Evolutionary conservation across 768 basidiomycete species (phyloP).

Genomic region (Gelatoporia subvermispora): DNA sequence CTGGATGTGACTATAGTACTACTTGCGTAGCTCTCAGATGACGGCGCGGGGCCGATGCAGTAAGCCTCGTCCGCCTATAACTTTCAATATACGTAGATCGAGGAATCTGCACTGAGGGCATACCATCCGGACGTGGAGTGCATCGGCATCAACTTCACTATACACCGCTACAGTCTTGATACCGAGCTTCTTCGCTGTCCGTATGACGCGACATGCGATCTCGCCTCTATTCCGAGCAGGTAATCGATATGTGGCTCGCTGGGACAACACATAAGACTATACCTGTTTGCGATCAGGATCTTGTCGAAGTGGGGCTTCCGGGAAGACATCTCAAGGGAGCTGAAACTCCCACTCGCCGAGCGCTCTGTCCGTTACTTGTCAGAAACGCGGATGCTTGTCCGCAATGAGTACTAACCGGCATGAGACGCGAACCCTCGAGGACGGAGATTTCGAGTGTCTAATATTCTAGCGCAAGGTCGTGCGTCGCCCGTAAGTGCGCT

Average conservation of each 20-base stretch:
- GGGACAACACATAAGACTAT: background rate
- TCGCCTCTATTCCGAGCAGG: conserved; percentile 54
- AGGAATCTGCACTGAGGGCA: conserved; percentile 6
- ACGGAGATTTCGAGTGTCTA: too few species aligned
- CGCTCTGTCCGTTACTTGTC: too few species aligned
- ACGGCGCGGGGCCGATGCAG: conserved; percentile 88
- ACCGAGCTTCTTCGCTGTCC: conserved; percentile 82
- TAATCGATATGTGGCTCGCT: background rate
- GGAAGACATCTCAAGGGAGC: background rate
- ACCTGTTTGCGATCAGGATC: conserved; percentile 90
- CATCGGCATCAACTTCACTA: conserved; percentile 77
- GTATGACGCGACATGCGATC: conserved; percentile 93
- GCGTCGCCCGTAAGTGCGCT: too few species aligned
- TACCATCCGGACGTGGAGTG: conserved; percentile 81
- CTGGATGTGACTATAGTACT: too few species aligned
- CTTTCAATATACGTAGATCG: background rate
- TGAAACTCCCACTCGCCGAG: too few species aligned
- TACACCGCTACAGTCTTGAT: conserved; percentile 92
- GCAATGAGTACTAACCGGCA: too few species aligned
- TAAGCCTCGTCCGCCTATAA: conserved; percentile 47
- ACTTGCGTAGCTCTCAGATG: conserved; percentile 84
- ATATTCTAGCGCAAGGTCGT: too few species aligned
- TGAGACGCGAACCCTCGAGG: too few species aligned
- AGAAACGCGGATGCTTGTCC: too few species aligned
- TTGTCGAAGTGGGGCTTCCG: conserved; percentile 74